phyloP scores from a whole-genome alignment of 257 asterid genomes.

The Fraxinus anomala region DNA sequence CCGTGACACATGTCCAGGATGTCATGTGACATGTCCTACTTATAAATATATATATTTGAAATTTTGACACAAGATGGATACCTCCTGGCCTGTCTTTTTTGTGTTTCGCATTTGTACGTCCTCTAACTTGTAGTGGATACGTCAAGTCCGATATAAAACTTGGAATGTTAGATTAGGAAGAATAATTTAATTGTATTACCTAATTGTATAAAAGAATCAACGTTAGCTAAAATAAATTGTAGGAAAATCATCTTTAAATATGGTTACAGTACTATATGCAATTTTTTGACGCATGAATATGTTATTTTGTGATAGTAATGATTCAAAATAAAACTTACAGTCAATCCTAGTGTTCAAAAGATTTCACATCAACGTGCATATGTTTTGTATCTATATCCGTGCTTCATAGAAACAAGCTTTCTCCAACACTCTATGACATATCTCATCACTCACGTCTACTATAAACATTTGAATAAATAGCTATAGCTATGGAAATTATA shows the following conservation, averaged over 20 bases:
- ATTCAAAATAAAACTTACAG: background rate
- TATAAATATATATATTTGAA: background rate
- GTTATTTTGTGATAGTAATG: background rate
- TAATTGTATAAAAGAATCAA: background rate
- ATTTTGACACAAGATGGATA: background rate
- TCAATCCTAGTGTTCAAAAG: background rate
- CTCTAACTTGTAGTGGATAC: background rate
- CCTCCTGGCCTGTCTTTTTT: background rate
- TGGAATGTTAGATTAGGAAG: background rate
- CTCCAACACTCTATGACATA: background rate
- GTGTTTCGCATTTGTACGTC: background rate
- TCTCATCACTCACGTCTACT: background rate
- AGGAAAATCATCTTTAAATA: background rate
- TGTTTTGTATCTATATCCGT: no score
- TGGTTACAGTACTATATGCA: background rate
- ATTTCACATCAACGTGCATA: background rate
- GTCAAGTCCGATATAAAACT: background rate
- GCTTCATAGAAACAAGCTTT: background rate
- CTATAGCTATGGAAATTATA: background rate
- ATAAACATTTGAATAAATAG: constrained; percentile 1
- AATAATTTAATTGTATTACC: background rate
- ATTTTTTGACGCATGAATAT: background rate
- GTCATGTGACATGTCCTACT: background rate
- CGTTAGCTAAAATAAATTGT: background rate
- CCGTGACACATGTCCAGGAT: background rate